Base-by-base conservation (phyloP, 139 green algal genomes). In the Marvania coccoides region DNA sequence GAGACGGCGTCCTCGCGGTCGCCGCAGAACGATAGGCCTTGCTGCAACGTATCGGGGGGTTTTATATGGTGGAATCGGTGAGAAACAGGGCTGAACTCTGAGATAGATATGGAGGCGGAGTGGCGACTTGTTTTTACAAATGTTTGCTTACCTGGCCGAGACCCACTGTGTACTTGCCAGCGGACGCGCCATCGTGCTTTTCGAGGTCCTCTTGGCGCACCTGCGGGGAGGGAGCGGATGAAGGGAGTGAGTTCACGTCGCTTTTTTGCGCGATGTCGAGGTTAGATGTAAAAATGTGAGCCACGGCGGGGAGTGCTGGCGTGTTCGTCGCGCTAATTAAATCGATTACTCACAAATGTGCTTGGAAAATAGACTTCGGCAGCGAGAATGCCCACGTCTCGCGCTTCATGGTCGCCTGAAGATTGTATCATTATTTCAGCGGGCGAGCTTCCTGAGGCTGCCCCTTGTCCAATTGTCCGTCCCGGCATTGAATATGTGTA, bases 151-250 rank as follows among this genome's bases (percentile, higher is more conserved):
- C 76, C 81, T 95, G 89, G 0, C 90, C 90, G 10, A 96, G 73
- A 0, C 90, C 90, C 1, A 79, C 15, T 1, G 86, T 95, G 80
- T 96, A 96, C 66, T 96, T 96, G 23, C 90, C 90, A 4, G 26
- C 30, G 0, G 51, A 34, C 45, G 83, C 87, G 30, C 73, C 74
- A 40, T 96, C 85, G 24, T 79, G 57, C 6, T 14, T 35, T 64
- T 96, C 89, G 47, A 96, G 58, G n/a, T 83, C 84, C 23, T 73
- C 65, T 63, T 91, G 85, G 12, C 39, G 31, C 14, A 84, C 75
- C 78, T 85, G 72, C 13, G 14, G 53, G n/a, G 8, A 24, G 9
- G 10, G 19, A 2, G 14, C 47, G 19, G 2, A 26, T 37, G 3
- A 19, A 2, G 29, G 23, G 6, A 9, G 58, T 13, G 39, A n/a